These are phyloP conservation scores for Aspergillus egyptiacus DNA, from an alignment of 495 filamentous ascomycete genomes.

Conservation along the genomic window DNA sequence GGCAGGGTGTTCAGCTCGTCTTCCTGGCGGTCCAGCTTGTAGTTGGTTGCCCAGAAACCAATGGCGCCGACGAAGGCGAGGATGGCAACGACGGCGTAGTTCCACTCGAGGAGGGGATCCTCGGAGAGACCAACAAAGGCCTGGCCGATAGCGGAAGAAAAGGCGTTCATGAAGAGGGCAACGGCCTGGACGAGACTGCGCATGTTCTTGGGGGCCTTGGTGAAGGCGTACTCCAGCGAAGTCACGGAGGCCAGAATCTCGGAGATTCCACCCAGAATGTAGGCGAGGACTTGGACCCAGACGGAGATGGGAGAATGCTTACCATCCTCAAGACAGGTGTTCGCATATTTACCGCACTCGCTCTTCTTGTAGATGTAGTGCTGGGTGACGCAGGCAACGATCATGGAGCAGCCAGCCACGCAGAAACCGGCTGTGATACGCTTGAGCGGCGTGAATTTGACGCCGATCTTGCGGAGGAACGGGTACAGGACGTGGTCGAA, in stretches of 20 bases:
- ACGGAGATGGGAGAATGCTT: conserved; percentile 49
- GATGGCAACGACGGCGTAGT: conserved; percentile 59
- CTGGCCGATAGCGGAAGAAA: conserved; percentile 62
- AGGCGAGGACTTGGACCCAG: conserved; percentile 57
- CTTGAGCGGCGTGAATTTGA: conserved; percentile 69
- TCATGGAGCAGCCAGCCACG: conserved; percentile 55
- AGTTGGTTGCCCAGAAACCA: conserved; percentile 58
- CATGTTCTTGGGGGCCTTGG: conserved; percentile 75
- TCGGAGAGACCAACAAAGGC: conserved; percentile 58
- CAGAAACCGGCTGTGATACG: conserved; percentile 66
- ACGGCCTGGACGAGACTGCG: conserved; percentile 64
- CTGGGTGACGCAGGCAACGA: conserved; percentile 60
- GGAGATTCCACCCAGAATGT: conserved; percentile 64
- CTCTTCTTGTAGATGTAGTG: conserved; percentile 63
- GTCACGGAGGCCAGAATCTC: conserved; percentile 68
- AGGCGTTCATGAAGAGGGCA: conserved; percentile 62
- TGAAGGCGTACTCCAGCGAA: conserved; percentile 66
- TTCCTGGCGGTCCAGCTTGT: conserved; percentile 55
- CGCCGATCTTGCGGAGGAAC: conserved; percentile 49
- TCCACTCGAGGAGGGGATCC: conserved; percentile 62
- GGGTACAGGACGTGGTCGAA: conserved; percentile 67
- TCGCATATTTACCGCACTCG: conserved; percentile 51
- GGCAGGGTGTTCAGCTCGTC: conserved; percentile 53
- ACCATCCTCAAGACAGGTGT: conserved; percentile 33
- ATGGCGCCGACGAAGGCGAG: conserved; percentile 53